Conservation (phyloP, 495 filamentous ascomycete genomes). For the Neurospora tetraspora region DNA sequence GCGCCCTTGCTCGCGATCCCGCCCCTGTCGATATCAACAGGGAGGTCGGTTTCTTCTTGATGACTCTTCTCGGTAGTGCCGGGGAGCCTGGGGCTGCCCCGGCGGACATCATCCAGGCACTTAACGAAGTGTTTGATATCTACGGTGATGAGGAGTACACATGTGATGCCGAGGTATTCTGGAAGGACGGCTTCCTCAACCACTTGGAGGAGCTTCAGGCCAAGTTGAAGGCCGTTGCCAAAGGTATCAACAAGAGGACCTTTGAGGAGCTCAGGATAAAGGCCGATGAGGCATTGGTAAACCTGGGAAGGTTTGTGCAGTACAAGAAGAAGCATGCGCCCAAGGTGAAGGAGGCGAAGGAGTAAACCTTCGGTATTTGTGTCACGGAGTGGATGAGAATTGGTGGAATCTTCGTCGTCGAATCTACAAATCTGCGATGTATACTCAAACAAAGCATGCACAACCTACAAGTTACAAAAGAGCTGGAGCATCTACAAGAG, state of each 20-base stretch:
- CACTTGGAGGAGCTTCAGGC: conserved; percentile 43
- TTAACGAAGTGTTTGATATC: conserved; percentile 53
- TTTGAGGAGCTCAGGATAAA: conserved; percentile 39
- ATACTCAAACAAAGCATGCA: not conserved
- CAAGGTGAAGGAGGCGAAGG: not conserved
- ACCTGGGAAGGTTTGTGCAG: conserved; percentile 46
- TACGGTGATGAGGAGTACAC: conserved; percentile 46
- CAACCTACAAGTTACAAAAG: not conserved
- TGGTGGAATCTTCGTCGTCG: not conserved
- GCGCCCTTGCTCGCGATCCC: conserved; percentile 41
- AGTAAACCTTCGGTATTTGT: not conserved
- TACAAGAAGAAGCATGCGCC: conserved; percentile 48
- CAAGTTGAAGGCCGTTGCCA: conserved; percentile 41
- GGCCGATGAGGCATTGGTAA: conserved; percentile 47
- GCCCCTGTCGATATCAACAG: conserved; percentile 35
- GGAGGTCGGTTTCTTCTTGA: conserved; percentile 50
- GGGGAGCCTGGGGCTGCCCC: conserved; percentile 25
- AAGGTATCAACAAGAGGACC: conserved; percentile 46
- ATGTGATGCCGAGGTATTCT: conserved; percentile 50
- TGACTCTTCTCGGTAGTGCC: conserved; percentile 37
- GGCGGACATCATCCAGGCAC: conserved; percentile 44
- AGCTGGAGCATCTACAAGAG: not conserved
- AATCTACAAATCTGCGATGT: not conserved
- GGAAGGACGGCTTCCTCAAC: conserved; percentile 46
- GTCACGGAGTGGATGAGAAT: not conserved